phyloP scores from a whole-genome alignment of 352 stramenopile species.

The Globisporangium camurandrum region DNA sequence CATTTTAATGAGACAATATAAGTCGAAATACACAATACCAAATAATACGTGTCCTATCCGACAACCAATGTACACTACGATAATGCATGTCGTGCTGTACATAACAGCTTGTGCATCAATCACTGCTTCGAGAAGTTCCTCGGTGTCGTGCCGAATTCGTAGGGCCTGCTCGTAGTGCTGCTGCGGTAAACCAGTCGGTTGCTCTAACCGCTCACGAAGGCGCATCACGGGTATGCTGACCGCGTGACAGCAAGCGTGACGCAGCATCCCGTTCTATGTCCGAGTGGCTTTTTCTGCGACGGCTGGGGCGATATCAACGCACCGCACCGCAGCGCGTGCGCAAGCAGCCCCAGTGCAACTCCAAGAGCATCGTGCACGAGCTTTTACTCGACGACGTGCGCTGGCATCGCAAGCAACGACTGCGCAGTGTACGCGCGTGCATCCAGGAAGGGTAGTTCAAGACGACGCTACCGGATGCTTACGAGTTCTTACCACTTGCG shows the following conservation, averaged over 20 bases:
- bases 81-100: no score
- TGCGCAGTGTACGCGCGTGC: slow-evolving; percentile 28
- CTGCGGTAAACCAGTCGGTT: slow-evolving; percentile 51
- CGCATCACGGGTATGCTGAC: slow-evolving; percentile 67
- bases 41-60: no score
- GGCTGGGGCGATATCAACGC: slow-evolving; percentile 72
- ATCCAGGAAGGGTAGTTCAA: slow-evolving; percentile 45
- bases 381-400: slow-evolving; percentile 21
- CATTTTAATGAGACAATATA: no score
- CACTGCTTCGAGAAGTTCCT: slow-evolving; percentile 6
- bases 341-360: slow-evolving; percentile 50
- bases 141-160: slow-evolving; percentile 37
- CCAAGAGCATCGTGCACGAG: slow-evolving; percentile 45
- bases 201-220: slow-evolving; percentile 47
- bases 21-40: no score
- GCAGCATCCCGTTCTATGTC: slow-evolving; percentile 70
- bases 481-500: slow-evolving; percentile 38
- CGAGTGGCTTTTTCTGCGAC: slow-evolving; percentile 73
- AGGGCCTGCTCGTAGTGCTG: slow-evolving; percentile 41
- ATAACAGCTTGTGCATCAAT: no score
- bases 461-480: slow-evolving; percentile 51
- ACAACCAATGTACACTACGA: no score
- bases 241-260: slow-evolving; percentile 56
- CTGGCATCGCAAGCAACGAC: slow-evolving; percentile 20
- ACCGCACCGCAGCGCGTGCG: slow-evolving; percentile 37